Percentiles rank a stretch among this genome's conserved stretches.
These are phyloP conservation scores for Singerocomus rubriflavus DNA, from an alignment of 1,284 basidiomycete species.

Conservation along the genomic window DNA sequence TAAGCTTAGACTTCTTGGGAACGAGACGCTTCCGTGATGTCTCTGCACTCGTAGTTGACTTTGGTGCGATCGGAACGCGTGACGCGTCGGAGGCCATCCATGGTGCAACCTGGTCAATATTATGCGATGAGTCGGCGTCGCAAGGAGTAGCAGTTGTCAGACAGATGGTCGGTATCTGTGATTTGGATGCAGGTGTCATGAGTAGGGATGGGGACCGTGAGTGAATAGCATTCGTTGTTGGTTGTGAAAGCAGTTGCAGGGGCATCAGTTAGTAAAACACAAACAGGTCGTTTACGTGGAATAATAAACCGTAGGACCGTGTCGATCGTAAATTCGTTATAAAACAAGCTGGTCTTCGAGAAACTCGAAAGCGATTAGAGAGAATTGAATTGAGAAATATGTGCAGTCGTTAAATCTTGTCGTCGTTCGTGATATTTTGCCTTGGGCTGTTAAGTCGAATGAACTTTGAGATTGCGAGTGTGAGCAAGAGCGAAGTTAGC, in stretches of 20 bases:
- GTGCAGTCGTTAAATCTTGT: conserved; percentile 24
- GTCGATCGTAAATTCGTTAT: conserved; percentile 28
- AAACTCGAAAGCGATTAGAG: conserved; percentile 18
- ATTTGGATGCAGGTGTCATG: conserved; percentile 30
- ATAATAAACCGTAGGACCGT: conserved; percentile 16
- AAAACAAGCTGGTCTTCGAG: conserved; percentile 10
- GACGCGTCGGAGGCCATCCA: conserved; percentile 33
- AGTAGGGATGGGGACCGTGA: conserved; percentile 31
- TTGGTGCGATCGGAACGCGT: conserved; percentile 35
- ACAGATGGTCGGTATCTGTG: conserved; percentile 57
- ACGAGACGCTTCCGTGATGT: conserved; percentile 53
- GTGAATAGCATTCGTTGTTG: conserved; percentile 22
- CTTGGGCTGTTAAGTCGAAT: conserved; percentile 16
- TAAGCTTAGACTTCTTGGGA: conserved; percentile 72
- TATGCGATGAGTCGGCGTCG: conserved; percentile 43
- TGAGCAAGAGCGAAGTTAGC: conserved; percentile 9
- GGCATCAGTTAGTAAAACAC: conserved; percentile 27
- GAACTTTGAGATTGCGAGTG: conserved; percentile 15
- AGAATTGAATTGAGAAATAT: conserved; percentile 1
- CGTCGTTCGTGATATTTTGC: conserved; percentile 22
- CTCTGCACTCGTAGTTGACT: conserved; percentile 24
- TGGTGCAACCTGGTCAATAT: conserved; percentile 31
- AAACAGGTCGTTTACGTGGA: conserved; percentile 23
- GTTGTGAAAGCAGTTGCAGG: conserved; percentile 33
- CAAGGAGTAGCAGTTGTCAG: conserved; percentile 67